Base-by-base conservation (phyloP, 1,139 yeast genomes). In the Hansenula sp. region DNA sequence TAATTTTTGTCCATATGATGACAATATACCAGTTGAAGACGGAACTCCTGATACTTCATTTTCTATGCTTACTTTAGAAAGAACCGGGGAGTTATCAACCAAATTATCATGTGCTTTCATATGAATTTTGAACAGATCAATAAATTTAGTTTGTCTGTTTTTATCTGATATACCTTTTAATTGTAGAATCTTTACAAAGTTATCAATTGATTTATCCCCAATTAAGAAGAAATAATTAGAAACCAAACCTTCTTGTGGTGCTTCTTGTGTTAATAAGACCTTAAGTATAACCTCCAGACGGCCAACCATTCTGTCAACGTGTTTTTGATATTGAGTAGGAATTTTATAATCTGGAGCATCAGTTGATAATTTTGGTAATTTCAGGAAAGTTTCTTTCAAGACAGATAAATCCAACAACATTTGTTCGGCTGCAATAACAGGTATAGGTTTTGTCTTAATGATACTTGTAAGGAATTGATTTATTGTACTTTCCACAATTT, bases 361-460 rank as follows among this genome's bases (percentile, higher is more conserved):
- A 4, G 44, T 46, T 4, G 45, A 43, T 18, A 43, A 37, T n/a
- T 42, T 57, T 5, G 88, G 88, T 38, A 86, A 65, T 19, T 61
- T 63, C 19, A 73, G 50, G 37, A 88, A 71, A 25, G 75, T 66
- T 26, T 69, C 68, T 53, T 83, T 83, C 51, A 92, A 61, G 10
- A 75, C 70, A 32, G 80, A 78, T 5, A 85, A 57, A 61, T 92
- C 98, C 28, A 83, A 65, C 29, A 83, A 65, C 56, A 92, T 70
- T 58, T 90, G 97, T 57, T 90, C 96, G 6, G 94, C 83, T 50
- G 83, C 82, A 14, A 76, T 66, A 19, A 82, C 81, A 7, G 75
- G 69, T 29, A 90, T 72, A 1, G 95, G 95, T 44, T 75, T 76
- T 0, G 57, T 48, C 42, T 73, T 71, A 24, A 75, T 69, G 31